Conservation (phyloP, 768 basidiomycete species). For the Floccularia luteovirens region DNA sequence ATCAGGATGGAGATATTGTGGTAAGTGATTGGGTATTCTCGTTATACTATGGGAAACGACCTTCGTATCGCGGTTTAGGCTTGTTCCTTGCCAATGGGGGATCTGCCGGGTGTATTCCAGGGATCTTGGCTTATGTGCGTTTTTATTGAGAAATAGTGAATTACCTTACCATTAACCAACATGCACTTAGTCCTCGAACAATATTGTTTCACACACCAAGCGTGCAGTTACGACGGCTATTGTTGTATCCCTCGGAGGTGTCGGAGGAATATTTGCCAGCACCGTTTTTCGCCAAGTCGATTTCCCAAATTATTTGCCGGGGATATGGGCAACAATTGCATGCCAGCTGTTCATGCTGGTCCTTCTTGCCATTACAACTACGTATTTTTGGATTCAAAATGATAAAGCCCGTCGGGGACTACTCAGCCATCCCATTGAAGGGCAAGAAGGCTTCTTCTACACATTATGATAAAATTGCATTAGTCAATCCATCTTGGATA, state of each 20-base stretch:
- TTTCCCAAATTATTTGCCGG: constrained; percentile 36
- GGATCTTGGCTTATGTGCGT: constrained; percentile 42
- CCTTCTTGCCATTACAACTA: constrained; percentile 30
- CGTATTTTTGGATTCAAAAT: constrained; percentile 29
- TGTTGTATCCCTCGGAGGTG: constrained; percentile 38
- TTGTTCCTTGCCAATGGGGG: constrained; percentile 39
- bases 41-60: background rate
- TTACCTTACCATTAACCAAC: background rate
- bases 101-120: constrained; percentile 36
- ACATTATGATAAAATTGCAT: constrained; percentile 27
- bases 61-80: constrained; percentile 17
- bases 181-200: constrained; percentile 34
- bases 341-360: constrained; percentile 34
- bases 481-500: too few relatives aligned
- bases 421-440: constrained; percentile 17
- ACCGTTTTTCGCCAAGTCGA: constrained; percentile 39
- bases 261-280: constrained; percentile 41
- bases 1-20: constrained; percentile 32
- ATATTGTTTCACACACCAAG: constrained; percentile 41
- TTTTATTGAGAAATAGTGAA: background rate
- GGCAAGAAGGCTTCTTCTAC: constrained; percentile 30
- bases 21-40: too few relatives aligned
- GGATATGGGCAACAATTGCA: constrained; percentile 35
- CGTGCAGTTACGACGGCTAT: constrained; percentile 38
- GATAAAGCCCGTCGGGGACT: constrained; percentile 17